Conservation (phyloP, 805 yeast genomes). For the Metschnikowia matae region DNA sequence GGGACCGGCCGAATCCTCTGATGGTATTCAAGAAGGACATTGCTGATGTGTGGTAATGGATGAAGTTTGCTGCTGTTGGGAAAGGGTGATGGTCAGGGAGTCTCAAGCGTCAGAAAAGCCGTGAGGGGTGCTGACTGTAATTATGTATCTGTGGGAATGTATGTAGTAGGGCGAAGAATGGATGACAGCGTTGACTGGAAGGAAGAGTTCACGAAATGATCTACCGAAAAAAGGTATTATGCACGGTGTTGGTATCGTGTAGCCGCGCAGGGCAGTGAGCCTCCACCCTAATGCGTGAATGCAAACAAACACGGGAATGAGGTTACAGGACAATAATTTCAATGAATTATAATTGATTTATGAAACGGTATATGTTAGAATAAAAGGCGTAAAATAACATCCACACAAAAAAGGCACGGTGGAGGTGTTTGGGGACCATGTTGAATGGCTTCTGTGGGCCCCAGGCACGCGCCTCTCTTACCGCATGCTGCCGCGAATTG, state of each 20-base stretch:
- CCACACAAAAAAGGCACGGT: background rate
- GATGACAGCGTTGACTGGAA: background rate
- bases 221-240: slow-evolving; percentile 1
- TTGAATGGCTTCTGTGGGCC: background rate
- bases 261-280: background rate
- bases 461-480: background rate
- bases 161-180: background rate
- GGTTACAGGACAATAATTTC: background rate
- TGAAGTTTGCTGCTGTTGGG: background rate
- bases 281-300: background rate
- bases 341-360: background rate
- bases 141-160: background rate
- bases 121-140: background rate
- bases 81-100: background rate
- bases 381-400: background rate
- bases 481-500: background rate
- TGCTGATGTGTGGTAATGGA: background rate
- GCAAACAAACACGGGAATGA: background rate
- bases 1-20: slow-evolving; percentile 44
- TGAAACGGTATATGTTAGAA: background rate
- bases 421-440: background rate
- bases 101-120: background rate
- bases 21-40: slow-evolving; percentile 48
- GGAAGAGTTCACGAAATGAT: slow-evolving; percentile 1
- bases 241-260: background rate